Base-by-base conservation (phyloP, 352 stramenopile species). In the Pythium phragmitis region DNA sequence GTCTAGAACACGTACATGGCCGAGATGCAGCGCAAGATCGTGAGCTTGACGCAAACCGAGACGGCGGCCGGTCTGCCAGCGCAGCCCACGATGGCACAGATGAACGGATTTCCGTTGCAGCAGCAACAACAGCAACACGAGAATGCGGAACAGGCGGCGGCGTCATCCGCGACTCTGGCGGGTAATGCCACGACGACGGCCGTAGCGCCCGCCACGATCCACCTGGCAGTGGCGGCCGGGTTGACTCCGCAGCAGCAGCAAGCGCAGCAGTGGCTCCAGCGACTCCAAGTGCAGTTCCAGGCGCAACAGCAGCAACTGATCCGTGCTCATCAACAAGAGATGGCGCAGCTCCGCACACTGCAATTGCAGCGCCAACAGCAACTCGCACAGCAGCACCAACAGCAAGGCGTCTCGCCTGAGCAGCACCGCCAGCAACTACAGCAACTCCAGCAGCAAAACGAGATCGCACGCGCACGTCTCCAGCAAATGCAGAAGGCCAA, bases 11-110 rank as follows among this genome's bases (percentile, higher is more conserved):
- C 80, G 64, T 94, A 94, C 63, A 60, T 92, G 69, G 83, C 78
- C 67, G 90, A 90, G 67, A 88, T 94, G 80, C 83, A 94, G 72
- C 74, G 83, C 37, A 94, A 92, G 70, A 91, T 94, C 58, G 47
- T 85, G 67, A 90, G 75, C 64, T 63, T 94, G 19, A 28, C 26
- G 2, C 26, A 28, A 4, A 28, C 2, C 26, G 2, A 28, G 26
- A 28, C 26, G 26, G 26, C 26, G 4, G 4, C 26, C 26, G 4
- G n/a, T n/a, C n/a, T 28, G 26, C 26, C 26, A 28, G 4, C 26
- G 26, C 26, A 28, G 26, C 26, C 26, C 26, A 28, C 26, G 4
- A 28, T 4, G 26, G 4, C 26, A 28, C 26, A 28, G 26, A 28
- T 28, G 26, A 28, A 28, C 26, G 26, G 26, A 2, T 28, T 28